A percentile compares a stretch with the other conserved stretches of the same genome.
phyloP scores from a whole-genome alignment of 2,329 filamentous ascomycete species.

The Escovopsis sp. region DNA sequence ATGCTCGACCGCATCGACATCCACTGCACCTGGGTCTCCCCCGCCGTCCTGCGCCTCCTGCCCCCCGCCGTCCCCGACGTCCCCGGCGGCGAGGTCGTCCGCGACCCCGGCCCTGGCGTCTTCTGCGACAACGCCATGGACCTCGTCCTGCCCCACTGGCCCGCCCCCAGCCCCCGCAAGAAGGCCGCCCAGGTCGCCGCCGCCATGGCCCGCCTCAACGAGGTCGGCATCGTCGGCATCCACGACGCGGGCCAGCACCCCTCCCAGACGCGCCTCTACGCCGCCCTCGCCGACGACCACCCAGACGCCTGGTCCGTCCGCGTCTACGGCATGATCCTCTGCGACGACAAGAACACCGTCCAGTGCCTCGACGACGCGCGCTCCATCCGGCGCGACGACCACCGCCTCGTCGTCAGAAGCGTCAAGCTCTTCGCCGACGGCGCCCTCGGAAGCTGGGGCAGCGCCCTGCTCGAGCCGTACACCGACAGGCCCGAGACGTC shows the following conservation, averaged over 20 bases:
- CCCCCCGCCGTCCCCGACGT: constrained; percentile 34
- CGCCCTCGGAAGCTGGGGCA: constrained; percentile 56
- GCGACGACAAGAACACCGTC: constrained; percentile 45
- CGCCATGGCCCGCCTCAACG: constrained; percentile 47
- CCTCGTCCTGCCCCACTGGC: constrained; percentile 39
- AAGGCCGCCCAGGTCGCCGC: constrained; percentile 39
- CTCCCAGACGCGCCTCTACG: constrained; percentile 37
- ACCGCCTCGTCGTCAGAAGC: constrained; percentile 40
- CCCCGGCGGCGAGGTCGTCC: constrained; percentile 48
- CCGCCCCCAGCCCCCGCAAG: constrained; percentile 35
- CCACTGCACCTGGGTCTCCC: constrained; percentile 55
- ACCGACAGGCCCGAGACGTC: constrained; percentile 43
- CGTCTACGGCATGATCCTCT: constrained; percentile 56
- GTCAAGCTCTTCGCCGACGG: constrained; percentile 60
- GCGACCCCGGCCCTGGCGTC: constrained; percentile 46
- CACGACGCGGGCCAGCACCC: constrained; percentile 51
- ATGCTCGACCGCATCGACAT: constrained; percentile 58
- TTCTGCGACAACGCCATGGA: constrained; percentile 65
- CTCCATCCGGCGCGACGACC: constrained; percentile 27
- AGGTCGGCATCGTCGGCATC: constrained; percentile 50
- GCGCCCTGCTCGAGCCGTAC: constrained; percentile 57
- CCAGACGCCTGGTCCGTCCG: constrained; percentile 40
- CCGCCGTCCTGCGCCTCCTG: constrained; percentile 45
- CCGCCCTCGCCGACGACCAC: constrained; percentile 31
- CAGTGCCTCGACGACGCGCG: constrained; percentile 36